Evolutionary conservation across 2,329 filamentous ascomycete species (phyloP).

Genomic region (Colletotrichum eleusines): DNA sequence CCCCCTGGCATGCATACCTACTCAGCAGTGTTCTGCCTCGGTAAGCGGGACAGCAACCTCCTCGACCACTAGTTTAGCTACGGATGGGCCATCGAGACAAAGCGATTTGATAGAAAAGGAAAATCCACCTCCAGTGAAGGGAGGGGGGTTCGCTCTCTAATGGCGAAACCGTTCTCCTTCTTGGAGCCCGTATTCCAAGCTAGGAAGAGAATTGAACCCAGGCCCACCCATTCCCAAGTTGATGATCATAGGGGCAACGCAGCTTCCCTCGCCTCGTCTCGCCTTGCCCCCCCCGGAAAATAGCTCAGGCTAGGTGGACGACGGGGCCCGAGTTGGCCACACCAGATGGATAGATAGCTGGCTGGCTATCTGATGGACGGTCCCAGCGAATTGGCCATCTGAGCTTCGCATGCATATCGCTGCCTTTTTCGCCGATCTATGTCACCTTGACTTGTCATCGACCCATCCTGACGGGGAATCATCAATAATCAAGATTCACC

Average conservation of each 20-base stretch:
- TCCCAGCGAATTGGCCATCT: conserved; percentile 2
- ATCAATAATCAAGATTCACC: background rate
- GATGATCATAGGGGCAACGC: background rate
- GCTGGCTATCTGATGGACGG: background rate
- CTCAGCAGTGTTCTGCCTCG: conserved; percentile 1
- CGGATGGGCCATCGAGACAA: background rate
- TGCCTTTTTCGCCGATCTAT: background rate
- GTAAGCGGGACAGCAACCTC: background rate
- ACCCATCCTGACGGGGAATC: background rate
- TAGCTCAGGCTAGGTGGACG: background rate
- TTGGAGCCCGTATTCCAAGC: background rate
- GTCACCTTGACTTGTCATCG: background rate
- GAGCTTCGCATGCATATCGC: conserved; percentile 6
- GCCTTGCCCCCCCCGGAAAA: background rate
- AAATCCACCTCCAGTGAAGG: background rate
- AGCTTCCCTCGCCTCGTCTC: too few relatives aligned
- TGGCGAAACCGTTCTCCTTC: background rate
- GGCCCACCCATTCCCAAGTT: background rate
- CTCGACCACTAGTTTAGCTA: background rate
- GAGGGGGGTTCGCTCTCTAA: too few relatives aligned
- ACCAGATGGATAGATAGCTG: too few relatives aligned
- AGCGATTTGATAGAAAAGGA: background rate
- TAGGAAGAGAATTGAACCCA: background rate
- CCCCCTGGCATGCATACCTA: background rate
- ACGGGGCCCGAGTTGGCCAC: background rate